A percentile compares a stretch with the other conserved stretches of the same genome.
Evolutionary conservation across 1,284 basidiomycete species (phyloP).

Genomic region (Vanrija pseudolonga): DNA sequence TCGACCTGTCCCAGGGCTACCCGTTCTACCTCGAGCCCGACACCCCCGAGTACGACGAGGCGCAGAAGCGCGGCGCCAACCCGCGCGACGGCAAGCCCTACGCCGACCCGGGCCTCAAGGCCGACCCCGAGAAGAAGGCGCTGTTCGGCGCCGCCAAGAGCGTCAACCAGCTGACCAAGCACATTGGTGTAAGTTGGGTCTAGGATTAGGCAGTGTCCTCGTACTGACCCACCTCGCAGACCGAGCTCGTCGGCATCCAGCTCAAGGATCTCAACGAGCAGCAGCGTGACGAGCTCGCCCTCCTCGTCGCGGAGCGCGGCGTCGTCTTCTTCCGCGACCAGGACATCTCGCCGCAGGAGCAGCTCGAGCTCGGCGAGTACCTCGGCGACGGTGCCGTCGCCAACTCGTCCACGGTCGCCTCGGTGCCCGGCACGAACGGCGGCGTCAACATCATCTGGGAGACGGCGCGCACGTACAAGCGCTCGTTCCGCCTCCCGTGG

Average conservation of each 20-base stretch:
- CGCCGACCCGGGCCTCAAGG: slow-evolving; percentile 13
- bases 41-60: background rate
- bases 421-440: no score
- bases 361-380: slow-evolving; percentile 28
- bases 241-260: slow-evolving; percentile 18
- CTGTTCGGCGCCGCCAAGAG: slow-evolving; percentile 18
- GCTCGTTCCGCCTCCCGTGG: no score
- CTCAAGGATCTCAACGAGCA: slow-evolving; percentile 10
- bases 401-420: no score
- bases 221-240: background rate
- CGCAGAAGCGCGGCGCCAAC: background rate
- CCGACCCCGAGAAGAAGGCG: slow-evolving; percentile 20
- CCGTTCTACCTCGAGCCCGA: slow-evolving; percentile 1
- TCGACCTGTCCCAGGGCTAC: slow-evolving; percentile 6
- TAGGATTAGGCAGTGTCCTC: background rate
- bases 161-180: slow-evolving; percentile 9
- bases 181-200: slow-evolving; percentile 13
- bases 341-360: slow-evolving; percentile 46
- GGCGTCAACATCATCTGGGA: no score
- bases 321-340: slow-evolving; percentile 68
- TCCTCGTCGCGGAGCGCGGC: slow-evolving; percentile 59
- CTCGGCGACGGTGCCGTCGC: slow-evolving; percentile 53
- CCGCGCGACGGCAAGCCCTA: no score
- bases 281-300: slow-evolving; percentile 12
- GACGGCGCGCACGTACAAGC: no score